These are phyloP conservation scores for Quercus glauca DNA, from an alignment of 306 rosid genomes.

Conservation along the genomic window DNA sequence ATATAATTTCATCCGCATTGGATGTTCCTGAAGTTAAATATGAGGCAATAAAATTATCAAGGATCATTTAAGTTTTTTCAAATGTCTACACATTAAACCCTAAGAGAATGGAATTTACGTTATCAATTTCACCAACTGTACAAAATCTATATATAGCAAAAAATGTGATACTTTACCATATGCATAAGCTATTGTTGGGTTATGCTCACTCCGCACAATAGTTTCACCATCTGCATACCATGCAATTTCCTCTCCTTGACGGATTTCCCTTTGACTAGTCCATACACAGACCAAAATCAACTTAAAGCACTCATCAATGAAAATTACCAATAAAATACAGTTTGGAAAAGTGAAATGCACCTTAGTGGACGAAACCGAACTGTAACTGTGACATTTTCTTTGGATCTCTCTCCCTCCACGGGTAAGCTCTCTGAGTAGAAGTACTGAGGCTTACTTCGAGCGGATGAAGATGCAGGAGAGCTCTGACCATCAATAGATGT, in stretches of 20 bases:
- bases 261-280: constrained; percentile 83
- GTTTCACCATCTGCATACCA: constrained; percentile 99
- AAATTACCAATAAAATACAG: neutral
- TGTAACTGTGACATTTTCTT: constrained; percentile 95
- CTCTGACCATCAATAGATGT: constrained; percentile 67
- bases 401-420: constrained; percentile 44
- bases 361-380: constrained; percentile 97
- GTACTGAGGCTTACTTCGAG: constrained; percentile 75
- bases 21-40: neutral
- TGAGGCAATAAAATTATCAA: neutral
- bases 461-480: constrained; percentile 92
- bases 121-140: neutral
- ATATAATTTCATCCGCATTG: neutral
- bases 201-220: constrained; percentile 83
- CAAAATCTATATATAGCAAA: neutral
- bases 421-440: constrained; percentile 54
- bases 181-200: constrained; percentile 91
- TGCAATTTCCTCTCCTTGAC: constrained; percentile 96
- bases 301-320: constrained; percentile 5
- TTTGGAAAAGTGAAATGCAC: constrained; percentile 27
- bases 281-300: constrained; percentile 17
- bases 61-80: neutral
- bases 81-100: constrained; percentile 12
- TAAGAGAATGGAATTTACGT: constrained; percentile 12
- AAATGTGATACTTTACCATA: constrained; percentile 55